Percentiles rank a stretch among this genome's conserved stretches.
Evolutionary conservation across 495 filamentous ascomycete genomes (phyloP).

Genomic region (Astrothelium subdiscretum): DNA sequence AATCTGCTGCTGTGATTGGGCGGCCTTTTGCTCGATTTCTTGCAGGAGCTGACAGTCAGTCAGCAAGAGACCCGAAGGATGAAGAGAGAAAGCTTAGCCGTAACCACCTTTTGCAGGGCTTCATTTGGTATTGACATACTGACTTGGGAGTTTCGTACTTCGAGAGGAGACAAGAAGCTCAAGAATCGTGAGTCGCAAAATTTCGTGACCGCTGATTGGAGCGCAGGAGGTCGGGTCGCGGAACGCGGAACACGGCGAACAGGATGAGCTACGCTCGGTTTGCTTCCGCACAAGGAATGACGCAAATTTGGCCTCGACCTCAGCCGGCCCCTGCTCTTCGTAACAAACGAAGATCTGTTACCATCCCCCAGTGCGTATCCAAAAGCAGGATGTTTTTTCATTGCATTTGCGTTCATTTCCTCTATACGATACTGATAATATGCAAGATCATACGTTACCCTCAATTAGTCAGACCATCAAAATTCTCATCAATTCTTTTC

Average conservation of each 20-base stretch:
- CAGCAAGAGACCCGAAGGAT: neutral
- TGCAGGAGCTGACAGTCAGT: constrained; percentile 56
- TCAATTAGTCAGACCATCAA: too few species aligned
- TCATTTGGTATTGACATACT: constrained; percentile 94
- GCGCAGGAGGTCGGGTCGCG: neutral
- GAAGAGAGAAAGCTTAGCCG: neutral
- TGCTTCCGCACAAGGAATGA: neutral
- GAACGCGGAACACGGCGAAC: too few species aligned
- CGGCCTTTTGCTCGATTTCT: constrained; percentile 84
- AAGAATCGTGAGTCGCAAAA: neutral
- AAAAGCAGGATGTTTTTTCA: too few species aligned
- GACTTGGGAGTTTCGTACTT: neutral
- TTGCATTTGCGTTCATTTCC: too few species aligned
- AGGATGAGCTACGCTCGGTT: neutral
- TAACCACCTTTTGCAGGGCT: constrained; percentile 82
- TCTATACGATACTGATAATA: neutral
- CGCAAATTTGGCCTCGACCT: neutral
- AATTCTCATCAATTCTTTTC: too few species aligned
- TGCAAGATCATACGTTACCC: neutral
- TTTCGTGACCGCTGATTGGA: neutral
- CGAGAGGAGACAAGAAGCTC: neutral
- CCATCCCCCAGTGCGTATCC: too few species aligned
- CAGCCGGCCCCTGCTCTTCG: too few species aligned
- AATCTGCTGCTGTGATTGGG: constrained; percentile 85
- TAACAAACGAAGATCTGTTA: neutral